A percentile compares a stretch with the other conserved stretches of the same genome.
These are phyloP conservation scores for Clausena lansium DNA, from an alignment of 345 rosid species.

Conservation along the genomic window DNA sequence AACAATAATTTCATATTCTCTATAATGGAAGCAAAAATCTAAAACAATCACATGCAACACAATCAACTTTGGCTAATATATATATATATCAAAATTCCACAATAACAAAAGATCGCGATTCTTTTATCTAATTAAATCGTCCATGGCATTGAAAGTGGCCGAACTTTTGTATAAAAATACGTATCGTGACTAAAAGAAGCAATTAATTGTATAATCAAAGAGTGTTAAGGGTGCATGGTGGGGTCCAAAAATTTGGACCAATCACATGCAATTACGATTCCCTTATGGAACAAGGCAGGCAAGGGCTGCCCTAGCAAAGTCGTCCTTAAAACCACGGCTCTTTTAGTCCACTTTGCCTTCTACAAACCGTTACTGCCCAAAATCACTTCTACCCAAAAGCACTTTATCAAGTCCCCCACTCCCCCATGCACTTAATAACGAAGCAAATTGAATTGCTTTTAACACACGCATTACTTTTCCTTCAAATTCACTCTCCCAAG, in stretches of 20 bases:
- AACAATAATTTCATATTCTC: too few relatives aligned
- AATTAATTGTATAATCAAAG: not conserved
- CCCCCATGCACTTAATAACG: slow-evolving; percentile 31
- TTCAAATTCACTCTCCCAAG: not conserved
- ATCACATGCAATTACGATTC: slow-evolving; percentile 34
- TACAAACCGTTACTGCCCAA: not conserved
- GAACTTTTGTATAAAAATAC: not conserved
- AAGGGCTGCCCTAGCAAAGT: not conserved
- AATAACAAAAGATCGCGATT: not conserved
- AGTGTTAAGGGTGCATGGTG: not conserved
- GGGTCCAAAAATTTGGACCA: slow-evolving; percentile 24
- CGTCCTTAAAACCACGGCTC: slow-evolving; percentile 17
- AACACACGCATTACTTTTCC: not conserved
- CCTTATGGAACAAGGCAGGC: slow-evolving; percentile 17
- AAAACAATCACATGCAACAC: not conserved
- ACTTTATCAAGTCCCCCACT: slow-evolving; percentile 1
- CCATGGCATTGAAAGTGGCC: not conserved
- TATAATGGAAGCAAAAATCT: not conserved
- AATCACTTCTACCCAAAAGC: not conserved
- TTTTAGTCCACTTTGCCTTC: slow-evolving; percentile 19
- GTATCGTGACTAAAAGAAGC: not conserved
- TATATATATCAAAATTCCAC: too few relatives aligned
- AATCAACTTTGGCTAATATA: not conserved
- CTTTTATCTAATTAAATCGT: not conserved
- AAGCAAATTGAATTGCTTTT: slow-evolving; percentile 3